Conservation (phyloP, 305 asterid genomes). For the Nicotiana rustica region DNA sequence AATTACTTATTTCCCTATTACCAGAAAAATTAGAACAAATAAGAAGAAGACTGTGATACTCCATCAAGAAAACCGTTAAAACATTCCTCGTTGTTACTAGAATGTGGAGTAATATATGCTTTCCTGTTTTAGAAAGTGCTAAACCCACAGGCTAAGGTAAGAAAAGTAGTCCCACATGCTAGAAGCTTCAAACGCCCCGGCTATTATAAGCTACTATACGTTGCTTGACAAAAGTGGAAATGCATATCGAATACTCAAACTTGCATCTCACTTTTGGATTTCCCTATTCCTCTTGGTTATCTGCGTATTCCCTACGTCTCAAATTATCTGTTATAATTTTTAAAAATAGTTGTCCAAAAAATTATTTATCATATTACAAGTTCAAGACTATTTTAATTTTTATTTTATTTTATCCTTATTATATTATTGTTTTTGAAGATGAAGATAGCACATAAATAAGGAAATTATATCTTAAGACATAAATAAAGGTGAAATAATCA, state of each 20-base stretch:
- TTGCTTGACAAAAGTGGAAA: not conserved
- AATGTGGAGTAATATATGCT: not conserved
- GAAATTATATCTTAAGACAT: no score
- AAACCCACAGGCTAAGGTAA: not conserved
- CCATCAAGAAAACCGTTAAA: not conserved
- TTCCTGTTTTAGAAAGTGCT: not conserved
- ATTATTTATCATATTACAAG: no score
- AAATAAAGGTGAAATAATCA: no score
- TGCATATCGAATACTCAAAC: not conserved
- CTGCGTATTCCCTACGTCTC: no score
- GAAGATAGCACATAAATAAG: no score
- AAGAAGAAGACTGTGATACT: not conserved
- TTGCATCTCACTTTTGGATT: not conserved
- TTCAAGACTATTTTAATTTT: no score
- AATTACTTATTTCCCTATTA: not conserved
- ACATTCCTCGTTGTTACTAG: not conserved
- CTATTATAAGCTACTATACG: not conserved
- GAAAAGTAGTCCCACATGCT: not conserved
- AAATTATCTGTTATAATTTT: no score
- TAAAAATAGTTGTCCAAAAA: no score
- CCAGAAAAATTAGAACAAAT: not conserved
- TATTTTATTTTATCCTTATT: no score
- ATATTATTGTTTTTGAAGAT: no score
- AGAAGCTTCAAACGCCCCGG: not conserved
- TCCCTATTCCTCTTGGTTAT: not conserved